Conservation (phyloP, 1,284 basidiomycete species). For the Naganishia albida region DNA sequence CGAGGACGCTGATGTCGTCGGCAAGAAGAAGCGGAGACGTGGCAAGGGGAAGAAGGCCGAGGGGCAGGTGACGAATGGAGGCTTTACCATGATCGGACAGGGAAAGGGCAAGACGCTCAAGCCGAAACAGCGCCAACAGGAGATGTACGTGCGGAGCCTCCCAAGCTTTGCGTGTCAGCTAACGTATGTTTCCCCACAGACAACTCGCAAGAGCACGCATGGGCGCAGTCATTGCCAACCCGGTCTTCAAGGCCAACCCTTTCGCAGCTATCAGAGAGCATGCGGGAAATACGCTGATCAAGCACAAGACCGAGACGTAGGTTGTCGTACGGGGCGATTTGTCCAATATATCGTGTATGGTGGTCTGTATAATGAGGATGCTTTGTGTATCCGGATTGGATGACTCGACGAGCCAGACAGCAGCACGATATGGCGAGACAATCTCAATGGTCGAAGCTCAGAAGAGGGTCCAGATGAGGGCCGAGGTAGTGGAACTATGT, state of each 20-base stretch:
- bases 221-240: slow-evolving; percentile 49
- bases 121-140: slow-evolving; percentile 47
- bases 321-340: too few species aligned
- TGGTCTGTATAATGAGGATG: too few species aligned
- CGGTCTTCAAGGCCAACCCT: slow-evolving; percentile 49
- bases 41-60: slow-evolving; percentile 23
- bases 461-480: too few species aligned
- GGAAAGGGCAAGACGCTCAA: slow-evolving; percentile 48
- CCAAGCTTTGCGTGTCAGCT: neutral
- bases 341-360: too few species aligned
- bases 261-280: slow-evolving; percentile 53
- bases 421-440: too few species aligned
- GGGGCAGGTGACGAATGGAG: slow-evolving; percentile 22
- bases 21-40: slow-evolving; percentile 9
- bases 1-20: slow-evolving; percentile 10
- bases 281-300: slow-evolving; percentile 47
- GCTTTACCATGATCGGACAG: slow-evolving; percentile 44
- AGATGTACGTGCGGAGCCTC: slow-evolving; percentile 46
- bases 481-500: too few species aligned
- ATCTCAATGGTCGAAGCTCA: too few species aligned
- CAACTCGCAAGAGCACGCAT: slow-evolving; percentile 32
- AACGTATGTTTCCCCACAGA: neutral
- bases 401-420: too few species aligned
- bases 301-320: slow-evolving; percentile 19
- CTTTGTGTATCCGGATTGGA: too few species aligned